A percentile compares a stretch with the other conserved stretches of the same genome.
Evolutionary conservation across 257 asterid genomes (phyloP).

Genomic region (Nicotiana noctiflora): DNA sequence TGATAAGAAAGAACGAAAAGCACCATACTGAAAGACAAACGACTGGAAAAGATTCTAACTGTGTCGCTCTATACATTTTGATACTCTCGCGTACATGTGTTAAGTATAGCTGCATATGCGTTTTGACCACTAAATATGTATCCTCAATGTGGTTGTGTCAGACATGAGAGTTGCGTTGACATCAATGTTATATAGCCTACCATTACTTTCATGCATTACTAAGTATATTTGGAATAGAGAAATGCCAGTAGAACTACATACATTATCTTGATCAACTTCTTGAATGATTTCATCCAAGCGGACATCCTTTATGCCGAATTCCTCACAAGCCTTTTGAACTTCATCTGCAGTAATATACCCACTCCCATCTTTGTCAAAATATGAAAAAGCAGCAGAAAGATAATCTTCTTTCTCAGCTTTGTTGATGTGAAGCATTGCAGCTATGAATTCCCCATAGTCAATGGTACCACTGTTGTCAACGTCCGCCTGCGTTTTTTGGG

Average conservation of each 20-base stretch:
- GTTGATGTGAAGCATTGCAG: constrained; percentile 22
- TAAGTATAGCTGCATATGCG: background rate
- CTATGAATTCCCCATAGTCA: constrained; percentile 30
- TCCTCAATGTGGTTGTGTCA: background rate
- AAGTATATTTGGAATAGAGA: background rate
- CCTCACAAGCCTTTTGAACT: constrained; percentile 25
- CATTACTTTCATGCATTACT: background rate
- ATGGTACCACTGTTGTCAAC: constrained; percentile 26
- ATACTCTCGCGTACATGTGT: background rate
- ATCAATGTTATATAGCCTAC: background rate
- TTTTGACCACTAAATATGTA: background rate
- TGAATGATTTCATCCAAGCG: constrained; percentile 26
- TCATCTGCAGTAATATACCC: constrained; percentile 30
- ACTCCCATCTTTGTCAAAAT: constrained; percentile 29
- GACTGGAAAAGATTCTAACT: background rate
- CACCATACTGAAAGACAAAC: background rate
- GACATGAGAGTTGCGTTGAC: background rate
- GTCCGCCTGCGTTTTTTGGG: constrained; percentile 18
- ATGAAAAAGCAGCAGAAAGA: constrained; percentile 26
- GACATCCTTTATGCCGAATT: constrained; percentile 23
- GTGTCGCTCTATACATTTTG: background rate
- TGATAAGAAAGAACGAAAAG: background rate
- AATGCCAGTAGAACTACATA: constrained; percentile 9
- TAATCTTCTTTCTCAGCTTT: constrained; percentile 24
- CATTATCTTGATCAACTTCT: constrained; percentile 31